These are phyloP conservation scores for Wallacemonas rigidus DNA, from an alignment of 208 protist genomes.

Conservation along the genomic window DNA sequence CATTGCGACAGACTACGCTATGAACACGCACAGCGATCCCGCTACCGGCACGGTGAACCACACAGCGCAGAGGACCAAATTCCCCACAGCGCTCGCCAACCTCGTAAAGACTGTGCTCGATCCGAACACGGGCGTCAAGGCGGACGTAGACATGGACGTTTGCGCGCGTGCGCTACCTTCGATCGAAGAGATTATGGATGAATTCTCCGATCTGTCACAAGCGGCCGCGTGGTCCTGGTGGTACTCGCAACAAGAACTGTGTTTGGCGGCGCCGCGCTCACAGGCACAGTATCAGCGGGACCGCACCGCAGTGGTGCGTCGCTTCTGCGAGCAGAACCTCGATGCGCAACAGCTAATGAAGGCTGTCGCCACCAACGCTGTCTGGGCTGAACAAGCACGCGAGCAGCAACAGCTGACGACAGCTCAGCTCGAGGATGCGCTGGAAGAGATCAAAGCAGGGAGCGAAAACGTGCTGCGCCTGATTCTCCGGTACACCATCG, in stretches of 20 bases:
- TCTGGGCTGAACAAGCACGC: conserved; percentile 3
- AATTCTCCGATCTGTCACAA: conserved; percentile 9
- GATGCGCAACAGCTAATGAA: background rate
- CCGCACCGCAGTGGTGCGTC: background rate
- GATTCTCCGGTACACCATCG: conserved; percentile 33
- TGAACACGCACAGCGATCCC: background rate
- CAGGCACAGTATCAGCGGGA: background rate
- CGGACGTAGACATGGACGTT: background rate
- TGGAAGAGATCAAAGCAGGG: conserved; percentile 22
- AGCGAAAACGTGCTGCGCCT: conserved; percentile 24
- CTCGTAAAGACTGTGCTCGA: background rate
- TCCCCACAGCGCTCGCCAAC: background rate
- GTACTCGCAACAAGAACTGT: conserved; percentile 17
- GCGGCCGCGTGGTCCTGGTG: conserved; percentile 19
- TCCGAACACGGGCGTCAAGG: background rate
- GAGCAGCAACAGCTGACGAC: conserved; percentile 14
- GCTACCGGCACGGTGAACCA: background rate
- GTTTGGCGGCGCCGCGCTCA: background rate
- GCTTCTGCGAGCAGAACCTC: background rate
- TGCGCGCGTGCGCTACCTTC: background rate
- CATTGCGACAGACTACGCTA: background rate
- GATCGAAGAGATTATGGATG: conserved; percentile 6
- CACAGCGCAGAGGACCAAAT: background rate
- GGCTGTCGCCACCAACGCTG: background rate
- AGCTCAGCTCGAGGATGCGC: conserved; percentile 21